phyloP scores from a whole-genome alignment of 768 basidiomycete genomes.

The Lentinula edodes region DNA sequence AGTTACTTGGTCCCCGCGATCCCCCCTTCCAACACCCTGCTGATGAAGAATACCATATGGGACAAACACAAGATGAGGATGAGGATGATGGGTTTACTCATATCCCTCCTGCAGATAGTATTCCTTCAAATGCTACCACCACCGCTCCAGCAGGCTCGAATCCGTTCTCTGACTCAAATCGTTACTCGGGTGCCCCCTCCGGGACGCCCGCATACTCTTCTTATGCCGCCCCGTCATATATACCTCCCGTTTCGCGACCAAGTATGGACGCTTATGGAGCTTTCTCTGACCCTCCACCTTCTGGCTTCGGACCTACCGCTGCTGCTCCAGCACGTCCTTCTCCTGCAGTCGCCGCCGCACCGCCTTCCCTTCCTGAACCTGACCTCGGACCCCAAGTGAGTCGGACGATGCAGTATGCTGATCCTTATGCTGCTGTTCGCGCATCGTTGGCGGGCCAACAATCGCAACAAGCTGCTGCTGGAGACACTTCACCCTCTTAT shows the following conservation, averaged over 20 bases:
- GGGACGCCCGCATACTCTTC: constrained; percentile 20
- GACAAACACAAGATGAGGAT: constrained; percentile 46
- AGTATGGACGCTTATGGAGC: constrained; percentile 89
- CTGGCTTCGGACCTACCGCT: constrained; percentile 45
- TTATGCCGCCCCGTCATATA: constrained; percentile 15
- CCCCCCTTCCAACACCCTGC: constrained; percentile 70
- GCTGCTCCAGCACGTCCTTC: constrained; percentile 23
- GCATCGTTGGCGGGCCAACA: constrained; percentile 40
- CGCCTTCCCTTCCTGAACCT: constrained; percentile 34
- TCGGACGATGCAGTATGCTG: constrained; percentile 90
- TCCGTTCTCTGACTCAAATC: constrained; percentile 54
- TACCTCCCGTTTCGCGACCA: constrained; percentile 35
- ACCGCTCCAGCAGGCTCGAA: constrained; percentile 19
- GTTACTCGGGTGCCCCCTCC: constrained; percentile 34
- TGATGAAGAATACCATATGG: constrained; percentile 28
- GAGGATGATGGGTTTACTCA: constrained; percentile 55
- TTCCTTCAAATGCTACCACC: constrained; percentile 18
- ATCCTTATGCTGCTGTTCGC: constrained; percentile 81
- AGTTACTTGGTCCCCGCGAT: constrained; percentile 54
- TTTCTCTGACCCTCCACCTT: constrained; percentile 83
- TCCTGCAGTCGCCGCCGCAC: constrained; percentile 14
- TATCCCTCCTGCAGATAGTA: constrained; percentile 33
- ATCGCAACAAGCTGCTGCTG: background rate
- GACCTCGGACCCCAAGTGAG: constrained; percentile 58
- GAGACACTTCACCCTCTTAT: background rate